phyloP scores from a whole-genome alignment of 345 rosid species.

The Euphorbia tirucalli region DNA sequence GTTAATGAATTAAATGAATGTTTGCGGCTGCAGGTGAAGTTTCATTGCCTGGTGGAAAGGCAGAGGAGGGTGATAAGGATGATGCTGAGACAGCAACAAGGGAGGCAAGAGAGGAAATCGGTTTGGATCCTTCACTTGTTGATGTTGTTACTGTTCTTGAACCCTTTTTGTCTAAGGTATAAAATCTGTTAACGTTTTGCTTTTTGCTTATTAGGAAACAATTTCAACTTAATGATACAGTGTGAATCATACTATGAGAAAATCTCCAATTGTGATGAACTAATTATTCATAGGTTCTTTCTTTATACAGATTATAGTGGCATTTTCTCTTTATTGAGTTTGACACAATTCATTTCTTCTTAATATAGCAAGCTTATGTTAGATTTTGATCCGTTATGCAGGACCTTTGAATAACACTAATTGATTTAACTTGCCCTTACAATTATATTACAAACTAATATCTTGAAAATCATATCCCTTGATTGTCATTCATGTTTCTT shows the following conservation, averaged over 20 bases:
- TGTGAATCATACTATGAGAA: neutral
- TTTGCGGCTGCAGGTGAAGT: constrained; percentile 59
- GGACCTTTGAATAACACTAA: too few relatives aligned
- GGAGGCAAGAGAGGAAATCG: constrained; percentile 73
- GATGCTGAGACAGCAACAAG: constrained; percentile 66
- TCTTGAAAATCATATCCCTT: too few relatives aligned
- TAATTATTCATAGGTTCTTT: neutral
- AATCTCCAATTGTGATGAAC: neutral
- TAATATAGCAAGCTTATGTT: neutral
- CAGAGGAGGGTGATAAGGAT: constrained; percentile 63
- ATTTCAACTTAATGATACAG: neutral
- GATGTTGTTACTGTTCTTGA: constrained; percentile 65
- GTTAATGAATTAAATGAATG: constrained; percentile 10
- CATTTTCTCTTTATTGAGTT: neutral
- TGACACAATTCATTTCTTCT: neutral
- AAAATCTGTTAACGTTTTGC: constrained; percentile 2
- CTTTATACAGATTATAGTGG: too few relatives aligned
- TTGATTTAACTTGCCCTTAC: too few relatives aligned
- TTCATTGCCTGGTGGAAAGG: constrained; percentile 79
- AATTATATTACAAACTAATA: too few relatives aligned
- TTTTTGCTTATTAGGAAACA: neutral
- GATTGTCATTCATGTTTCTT: too few relatives aligned
- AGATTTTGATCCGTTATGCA: too few relatives aligned
- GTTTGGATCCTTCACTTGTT: constrained; percentile 66
- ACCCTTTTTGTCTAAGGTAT: constrained; percentile 92